phyloP scores from a whole-genome alignment of 257 asterid species.

The Scutellaria minor region DNA sequence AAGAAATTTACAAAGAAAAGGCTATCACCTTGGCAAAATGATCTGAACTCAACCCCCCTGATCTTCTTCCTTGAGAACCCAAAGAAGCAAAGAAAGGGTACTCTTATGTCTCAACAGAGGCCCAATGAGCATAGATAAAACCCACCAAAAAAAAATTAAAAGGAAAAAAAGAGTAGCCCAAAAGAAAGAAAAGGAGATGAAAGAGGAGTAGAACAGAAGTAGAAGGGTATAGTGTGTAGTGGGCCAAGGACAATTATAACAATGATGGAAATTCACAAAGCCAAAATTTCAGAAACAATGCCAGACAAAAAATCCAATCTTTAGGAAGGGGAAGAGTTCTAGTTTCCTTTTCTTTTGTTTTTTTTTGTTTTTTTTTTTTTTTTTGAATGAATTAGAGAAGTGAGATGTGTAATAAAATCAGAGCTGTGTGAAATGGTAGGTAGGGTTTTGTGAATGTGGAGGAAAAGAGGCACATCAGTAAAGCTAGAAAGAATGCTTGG shows the following conservation, averaged over 20 bases:
- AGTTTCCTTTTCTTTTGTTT: neutral
- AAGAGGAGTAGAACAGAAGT: conserved; percentile 61
- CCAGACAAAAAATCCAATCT: conserved; percentile 65
- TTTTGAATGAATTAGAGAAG: conserved; percentile 33
- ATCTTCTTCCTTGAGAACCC: conserved; percentile 68
- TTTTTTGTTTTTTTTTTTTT: too few relatives aligned
- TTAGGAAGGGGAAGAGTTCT: conserved; percentile 32
- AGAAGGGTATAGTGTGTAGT: conserved; percentile 51
- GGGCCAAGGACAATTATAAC: conserved; percentile 60
- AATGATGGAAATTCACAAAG: conserved; percentile 36
- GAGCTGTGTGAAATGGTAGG: conserved; percentile 53
- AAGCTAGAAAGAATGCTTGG: conserved; percentile 66
- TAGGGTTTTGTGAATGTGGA: conserved; percentile 55
- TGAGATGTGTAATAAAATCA: conserved; percentile 36
- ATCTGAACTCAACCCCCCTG: conserved; percentile 61
- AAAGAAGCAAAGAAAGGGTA: conserved; percentile 48
- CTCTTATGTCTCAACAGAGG: conserved; percentile 46
- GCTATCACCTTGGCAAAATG: conserved; percentile 48
- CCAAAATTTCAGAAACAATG: conserved; percentile 43
- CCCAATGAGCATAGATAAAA: conserved; percentile 60
- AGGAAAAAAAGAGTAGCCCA: conserved; percentile 31
- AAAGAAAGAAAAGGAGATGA: conserved; percentile 46
- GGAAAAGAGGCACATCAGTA: conserved; percentile 36
- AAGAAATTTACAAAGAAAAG: conserved; percentile 33
- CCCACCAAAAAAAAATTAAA: conserved; percentile 39